Evolutionary conservation across 345 rosid species (phyloP).

Genomic region (Turritis glabra): DNA sequence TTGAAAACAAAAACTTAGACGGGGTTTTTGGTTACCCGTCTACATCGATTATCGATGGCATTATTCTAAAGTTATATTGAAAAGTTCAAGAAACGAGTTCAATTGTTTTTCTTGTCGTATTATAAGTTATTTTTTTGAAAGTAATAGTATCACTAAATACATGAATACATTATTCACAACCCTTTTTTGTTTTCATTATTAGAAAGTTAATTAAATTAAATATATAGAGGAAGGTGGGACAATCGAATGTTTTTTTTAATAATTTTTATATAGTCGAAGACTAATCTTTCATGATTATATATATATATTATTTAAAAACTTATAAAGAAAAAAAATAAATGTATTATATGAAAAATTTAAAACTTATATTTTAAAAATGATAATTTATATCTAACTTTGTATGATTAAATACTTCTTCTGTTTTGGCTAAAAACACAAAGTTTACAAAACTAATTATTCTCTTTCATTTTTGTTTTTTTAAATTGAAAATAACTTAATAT

Average conservation of each 20-base stretch:
- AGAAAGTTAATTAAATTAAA: no score
- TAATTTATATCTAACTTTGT: no score
- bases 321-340: no score
- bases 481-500: no score
- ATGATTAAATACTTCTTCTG: no score
- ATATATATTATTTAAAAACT: background rate
- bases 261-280: background rate
- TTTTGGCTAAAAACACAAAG: no score
- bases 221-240: no score
- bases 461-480: no score
- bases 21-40: constrained; percentile 5
- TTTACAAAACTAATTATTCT: no score
- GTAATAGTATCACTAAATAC: background rate
- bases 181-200: background rate
- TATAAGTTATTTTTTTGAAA: no score
- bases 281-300: background rate
- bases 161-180: background rate
- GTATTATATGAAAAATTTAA: background rate
- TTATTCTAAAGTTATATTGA: background rate
- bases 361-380: no score
- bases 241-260: background rate
- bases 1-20: background rate
- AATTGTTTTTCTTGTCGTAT: no score
- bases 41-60: constrained; percentile 22
- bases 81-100: constrained; percentile 14